These are phyloP conservation scores for Blastobotrys mokoenaii DNA, from an alignment of 805 yeast species.

Conservation along the genomic window DNA sequence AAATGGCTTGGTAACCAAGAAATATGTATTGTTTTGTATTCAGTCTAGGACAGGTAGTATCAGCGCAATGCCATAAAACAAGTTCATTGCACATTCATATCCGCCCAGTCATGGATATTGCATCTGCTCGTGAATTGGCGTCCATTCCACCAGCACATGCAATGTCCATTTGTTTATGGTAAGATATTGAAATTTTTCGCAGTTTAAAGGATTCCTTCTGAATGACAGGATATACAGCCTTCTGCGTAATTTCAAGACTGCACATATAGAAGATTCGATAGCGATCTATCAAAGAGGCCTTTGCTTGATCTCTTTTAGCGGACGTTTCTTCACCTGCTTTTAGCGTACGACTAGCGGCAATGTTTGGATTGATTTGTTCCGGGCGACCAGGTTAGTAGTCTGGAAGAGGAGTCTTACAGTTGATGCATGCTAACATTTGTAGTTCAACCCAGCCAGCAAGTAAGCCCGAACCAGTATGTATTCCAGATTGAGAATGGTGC, in stretches of 20 bases:
- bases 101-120: background rate
- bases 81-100: background rate
- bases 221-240: too few species aligned
- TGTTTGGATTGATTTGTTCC: constrained; percentile 74
- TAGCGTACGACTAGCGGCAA: constrained; percentile 17
- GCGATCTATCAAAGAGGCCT: too few species aligned
- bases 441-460: constrained; percentile 35
- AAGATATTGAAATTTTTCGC: too few species aligned
- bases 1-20: constrained; percentile 10
- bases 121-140: too few species aligned
- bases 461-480: constrained; percentile 60
- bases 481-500: constrained; percentile 55
- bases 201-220: too few species aligned
- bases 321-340: too few species aligned
- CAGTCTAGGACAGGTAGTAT: constrained; percentile 12
- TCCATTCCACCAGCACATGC: background rate
- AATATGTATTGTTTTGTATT: constrained; percentile 21
- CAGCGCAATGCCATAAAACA: background rate
- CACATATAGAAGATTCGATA: too few species aligned
- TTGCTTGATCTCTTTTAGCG: too few species aligned
- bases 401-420: background rate
- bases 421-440: constrained; percentile 28
- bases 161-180: too few species aligned
- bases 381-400: constrained; percentile 47
- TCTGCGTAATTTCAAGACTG: too few species aligned